phyloP scores from a whole-genome alignment of 1,284 basidiomycete species.

The Puccinia brachypodii region DNA sequence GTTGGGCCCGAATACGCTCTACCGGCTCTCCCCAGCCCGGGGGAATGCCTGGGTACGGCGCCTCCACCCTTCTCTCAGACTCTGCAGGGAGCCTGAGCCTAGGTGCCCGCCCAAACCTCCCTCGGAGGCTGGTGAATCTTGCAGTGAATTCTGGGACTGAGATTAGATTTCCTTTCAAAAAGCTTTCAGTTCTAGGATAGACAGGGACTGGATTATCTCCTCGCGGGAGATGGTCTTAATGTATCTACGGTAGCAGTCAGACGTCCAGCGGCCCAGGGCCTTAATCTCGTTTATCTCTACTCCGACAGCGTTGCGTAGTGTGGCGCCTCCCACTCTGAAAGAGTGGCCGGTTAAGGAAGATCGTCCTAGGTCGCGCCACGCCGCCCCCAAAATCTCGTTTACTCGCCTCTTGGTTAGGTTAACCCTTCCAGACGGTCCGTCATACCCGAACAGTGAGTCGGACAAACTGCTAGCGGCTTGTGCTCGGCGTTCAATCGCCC shows the following conservation, averaged over 20 bases:
- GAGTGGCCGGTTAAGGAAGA: neutral
- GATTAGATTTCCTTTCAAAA: too few relatives aligned
- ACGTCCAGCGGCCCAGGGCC: neutral
- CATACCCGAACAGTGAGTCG: neutral
- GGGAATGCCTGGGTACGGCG: too few relatives aligned
- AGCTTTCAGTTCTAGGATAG: too few relatives aligned
- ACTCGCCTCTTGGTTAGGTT: neutral
- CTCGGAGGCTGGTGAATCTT: too few relatives aligned
- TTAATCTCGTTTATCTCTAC: neutral
- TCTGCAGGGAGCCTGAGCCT: too few relatives aligned
- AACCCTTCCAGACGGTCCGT: neutral
- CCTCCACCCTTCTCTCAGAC: too few relatives aligned
- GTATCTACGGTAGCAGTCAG: neutral
- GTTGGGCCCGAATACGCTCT: too few relatives aligned
- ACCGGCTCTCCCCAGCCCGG: too few relatives aligned
- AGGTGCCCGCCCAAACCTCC: too few relatives aligned
- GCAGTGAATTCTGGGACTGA: too few relatives aligned
- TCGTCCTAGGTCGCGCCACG: neutral
- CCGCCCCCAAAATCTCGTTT: neutral
- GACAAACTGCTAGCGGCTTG: neutral
- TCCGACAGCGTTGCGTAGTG: neutral
- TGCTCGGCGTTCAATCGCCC: neutral
- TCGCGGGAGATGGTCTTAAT: too few relatives aligned
- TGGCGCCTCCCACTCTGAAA: neutral
- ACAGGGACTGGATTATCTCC: too few relatives aligned